A percentile compares a stretch with the other conserved stretches of the same genome.
These are phyloP conservation scores for Forsythia viridissima DNA, from an alignment of 257 asterid genomes.

Conservation along the genomic window DNA sequence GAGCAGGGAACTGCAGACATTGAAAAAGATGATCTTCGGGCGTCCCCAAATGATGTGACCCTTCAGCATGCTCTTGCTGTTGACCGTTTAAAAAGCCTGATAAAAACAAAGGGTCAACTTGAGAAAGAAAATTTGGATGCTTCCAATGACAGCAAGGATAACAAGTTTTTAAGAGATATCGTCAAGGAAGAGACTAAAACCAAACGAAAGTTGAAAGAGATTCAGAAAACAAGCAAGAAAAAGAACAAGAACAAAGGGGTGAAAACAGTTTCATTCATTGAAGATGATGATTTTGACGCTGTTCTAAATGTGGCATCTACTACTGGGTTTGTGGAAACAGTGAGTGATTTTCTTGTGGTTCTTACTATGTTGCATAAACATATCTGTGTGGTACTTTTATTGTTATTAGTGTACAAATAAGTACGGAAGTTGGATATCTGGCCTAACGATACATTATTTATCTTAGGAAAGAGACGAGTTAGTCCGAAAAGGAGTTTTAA, in stretches of 20 bases:
- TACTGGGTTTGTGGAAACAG: conserved; percentile 92
- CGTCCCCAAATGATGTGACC: conserved; percentile 54
- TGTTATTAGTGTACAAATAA: background rate
- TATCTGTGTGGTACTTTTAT: background rate
- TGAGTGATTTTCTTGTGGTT: conserved; percentile 44
- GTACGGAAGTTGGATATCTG: background rate
- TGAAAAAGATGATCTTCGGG: conserved; percentile 40
- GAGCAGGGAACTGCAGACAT: conserved; percentile 40
- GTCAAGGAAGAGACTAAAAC: conserved; percentile 58
- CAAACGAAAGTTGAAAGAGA: conserved; percentile 46
- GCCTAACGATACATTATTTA: conserved; percentile 28
- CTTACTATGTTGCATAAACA: conserved; percentile 13
- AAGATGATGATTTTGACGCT: conserved; percentile 88
- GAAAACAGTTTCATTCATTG: conserved; percentile 58
- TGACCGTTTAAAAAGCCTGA: conserved; percentile 77
- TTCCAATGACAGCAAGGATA: conserved; percentile 39
- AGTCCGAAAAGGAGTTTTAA: conserved; percentile 86
- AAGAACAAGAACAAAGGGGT: conserved; percentile 47
- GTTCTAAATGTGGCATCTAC: conserved; percentile 84
- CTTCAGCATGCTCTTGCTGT: conserved; percentile 94
- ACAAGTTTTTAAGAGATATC: conserved; percentile 48
- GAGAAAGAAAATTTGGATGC: conserved; percentile 64
- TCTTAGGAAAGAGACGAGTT: conserved; percentile 95
- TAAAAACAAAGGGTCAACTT: conserved; percentile 69
- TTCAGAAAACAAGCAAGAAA: conserved; percentile 41